These are phyloP conservation scores for Sclerotinia glacialis DNA, from an alignment of 2,329 filamentous ascomycete species.

Conservation along the genomic window DNA sequence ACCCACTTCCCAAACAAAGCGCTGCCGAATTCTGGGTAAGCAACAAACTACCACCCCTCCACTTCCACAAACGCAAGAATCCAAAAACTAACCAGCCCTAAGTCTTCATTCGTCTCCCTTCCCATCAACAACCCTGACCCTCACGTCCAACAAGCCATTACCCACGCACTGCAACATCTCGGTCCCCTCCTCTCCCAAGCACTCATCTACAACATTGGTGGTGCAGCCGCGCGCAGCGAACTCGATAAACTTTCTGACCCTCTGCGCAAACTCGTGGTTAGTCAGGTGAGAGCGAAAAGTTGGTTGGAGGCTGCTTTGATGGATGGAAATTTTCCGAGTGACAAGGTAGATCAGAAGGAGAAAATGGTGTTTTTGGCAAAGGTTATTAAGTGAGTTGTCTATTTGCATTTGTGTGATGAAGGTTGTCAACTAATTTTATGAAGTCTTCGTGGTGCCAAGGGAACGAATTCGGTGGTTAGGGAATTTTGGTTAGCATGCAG, in stretches of 20 bases:
- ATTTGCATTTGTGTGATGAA: not conserved
- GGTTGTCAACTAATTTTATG: not conserved
- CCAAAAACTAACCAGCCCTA: slow-evolving; percentile 15
- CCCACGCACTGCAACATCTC: slow-evolving; percentile 54
- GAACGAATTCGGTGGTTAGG: slow-evolving; percentile 64
- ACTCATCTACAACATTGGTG: slow-evolving; percentile 64
- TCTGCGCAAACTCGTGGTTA: slow-evolving; percentile 63
- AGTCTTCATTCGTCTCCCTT: slow-evolving; percentile 51
- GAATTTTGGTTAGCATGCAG: slow-evolving; percentile 72
- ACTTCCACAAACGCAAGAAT: not conserved
- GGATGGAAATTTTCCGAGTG: slow-evolving; percentile 50
- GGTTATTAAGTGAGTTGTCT: slow-evolving; percentile 53
- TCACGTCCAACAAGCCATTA: slow-evolving; percentile 39
- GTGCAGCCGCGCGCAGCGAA: slow-evolving; percentile 67
- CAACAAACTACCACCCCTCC: not conserved
- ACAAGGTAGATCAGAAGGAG: slow-evolving; percentile 57
- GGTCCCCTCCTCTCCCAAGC: slow-evolving; percentile 59
- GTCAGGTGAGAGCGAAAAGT: slow-evolving; percentile 53
- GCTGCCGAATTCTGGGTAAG: slow-evolving; percentile 73
- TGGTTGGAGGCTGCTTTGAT: slow-evolving; percentile 63
- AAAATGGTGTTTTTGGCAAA: slow-evolving; percentile 65
- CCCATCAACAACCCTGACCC: slow-evolving; percentile 14
- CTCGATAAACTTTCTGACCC: slow-evolving; percentile 69
- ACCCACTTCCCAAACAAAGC: slow-evolving; percentile 72
- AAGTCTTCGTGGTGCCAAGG: slow-evolving; percentile 61